These are phyloP conservation scores for Furcasterigmium sp. DNA, from an alignment of 2,329 filamentous ascomycete species.

Conservation along the genomic window DNA sequence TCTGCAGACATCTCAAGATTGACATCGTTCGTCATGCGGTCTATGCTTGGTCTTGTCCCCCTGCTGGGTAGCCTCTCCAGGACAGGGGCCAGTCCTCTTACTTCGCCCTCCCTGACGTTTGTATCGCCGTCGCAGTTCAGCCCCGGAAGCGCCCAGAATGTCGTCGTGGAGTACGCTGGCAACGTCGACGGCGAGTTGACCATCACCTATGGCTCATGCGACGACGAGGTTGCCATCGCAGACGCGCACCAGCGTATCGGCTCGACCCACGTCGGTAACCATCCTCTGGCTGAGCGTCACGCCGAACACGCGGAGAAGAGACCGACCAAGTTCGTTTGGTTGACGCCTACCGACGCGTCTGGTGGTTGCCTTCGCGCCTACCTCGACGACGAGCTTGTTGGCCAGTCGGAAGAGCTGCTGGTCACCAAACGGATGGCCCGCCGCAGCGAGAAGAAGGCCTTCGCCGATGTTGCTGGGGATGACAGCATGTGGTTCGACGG, in stretches of 20 bases:
- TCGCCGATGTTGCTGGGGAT: constrained; percentile 9
- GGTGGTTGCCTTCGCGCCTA: constrained; percentile 16
- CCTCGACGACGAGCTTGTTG: constrained; percentile 11
- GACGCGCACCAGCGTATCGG: constrained; percentile 13
- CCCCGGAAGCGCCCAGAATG: constrained; percentile 13
- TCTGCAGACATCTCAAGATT: too few species aligned
- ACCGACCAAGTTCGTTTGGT: constrained; percentile 16
- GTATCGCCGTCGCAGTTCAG: constrained; percentile 9
- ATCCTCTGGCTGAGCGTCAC: constrained; percentile 16
- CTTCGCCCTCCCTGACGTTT: neutral
- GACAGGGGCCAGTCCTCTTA: neutral
- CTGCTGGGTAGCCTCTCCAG: constrained; percentile 1
- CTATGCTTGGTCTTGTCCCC: constrained; percentile 2
- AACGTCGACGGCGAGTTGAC: constrained; percentile 14
- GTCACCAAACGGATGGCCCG: constrained; percentile 8
- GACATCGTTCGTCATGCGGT: constrained; percentile 6
- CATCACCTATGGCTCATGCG: constrained; percentile 13
- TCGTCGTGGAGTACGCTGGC: constrained; percentile 14
- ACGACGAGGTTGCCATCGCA: neutral
- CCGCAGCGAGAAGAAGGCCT: constrained; percentile 7
- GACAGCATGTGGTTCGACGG: constrained; percentile 20
- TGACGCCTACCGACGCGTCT: constrained; percentile 6
- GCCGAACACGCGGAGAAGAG: constrained; percentile 8
- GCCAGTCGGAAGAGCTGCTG: constrained; percentile 12
- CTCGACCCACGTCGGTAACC: constrained; percentile 14